Percentiles rank a stretch among this genome's conserved stretches.
phyloP scores from a whole-genome alignment of 352 stramenopile species.

The Pythium guiyangense region DNA sequence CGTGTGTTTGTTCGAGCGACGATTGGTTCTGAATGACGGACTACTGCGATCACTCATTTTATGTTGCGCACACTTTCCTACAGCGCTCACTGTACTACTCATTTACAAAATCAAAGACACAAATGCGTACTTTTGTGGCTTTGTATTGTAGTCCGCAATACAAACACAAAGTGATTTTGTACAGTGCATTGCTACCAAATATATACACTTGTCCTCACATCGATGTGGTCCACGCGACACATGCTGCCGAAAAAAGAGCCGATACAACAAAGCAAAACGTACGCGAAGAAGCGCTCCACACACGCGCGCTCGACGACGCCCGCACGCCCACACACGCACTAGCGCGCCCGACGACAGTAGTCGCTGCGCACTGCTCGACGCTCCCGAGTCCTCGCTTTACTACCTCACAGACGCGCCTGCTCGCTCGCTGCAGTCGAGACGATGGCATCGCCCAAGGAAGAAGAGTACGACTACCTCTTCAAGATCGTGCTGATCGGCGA shows the following conservation, averaged over 20 bases:
- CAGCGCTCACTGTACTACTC: too few relatives aligned
- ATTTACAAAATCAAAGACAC: too few relatives aligned
- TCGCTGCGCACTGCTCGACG: slow-evolving; percentile 4
- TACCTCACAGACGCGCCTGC: too few relatives aligned
- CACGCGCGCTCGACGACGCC: background rate
- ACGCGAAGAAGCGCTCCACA: slow-evolving; percentile 8
- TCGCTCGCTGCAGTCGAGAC: background rate
- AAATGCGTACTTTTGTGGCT: too few relatives aligned
- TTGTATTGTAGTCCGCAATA: too few relatives aligned
- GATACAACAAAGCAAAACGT: slow-evolving; percentile 13
- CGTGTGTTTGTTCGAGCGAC: background rate
- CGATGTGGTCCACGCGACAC: too few relatives aligned
- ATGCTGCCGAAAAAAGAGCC: slow-evolving; percentile 5
- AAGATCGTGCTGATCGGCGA: slow-evolving; percentile 96
- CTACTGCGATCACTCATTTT: too few relatives aligned
- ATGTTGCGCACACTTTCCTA: too few relatives aligned
- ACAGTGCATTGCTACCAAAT: too few relatives aligned
- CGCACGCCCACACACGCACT: slow-evolving; percentile 4
- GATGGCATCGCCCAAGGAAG: slow-evolving; percentile 84
- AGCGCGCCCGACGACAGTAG: background rate
- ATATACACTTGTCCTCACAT: too few relatives aligned
- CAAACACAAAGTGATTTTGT: too few relatives aligned
- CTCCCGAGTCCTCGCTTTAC: too few relatives aligned
- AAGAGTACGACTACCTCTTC: slow-evolving; percentile 90
- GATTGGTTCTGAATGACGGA: background rate